Evolutionary conservation across 306 rosid species (phyloP), one percentile per base, ranked within the genome.

Genomic region (Fragaria ananassa): DNA sequence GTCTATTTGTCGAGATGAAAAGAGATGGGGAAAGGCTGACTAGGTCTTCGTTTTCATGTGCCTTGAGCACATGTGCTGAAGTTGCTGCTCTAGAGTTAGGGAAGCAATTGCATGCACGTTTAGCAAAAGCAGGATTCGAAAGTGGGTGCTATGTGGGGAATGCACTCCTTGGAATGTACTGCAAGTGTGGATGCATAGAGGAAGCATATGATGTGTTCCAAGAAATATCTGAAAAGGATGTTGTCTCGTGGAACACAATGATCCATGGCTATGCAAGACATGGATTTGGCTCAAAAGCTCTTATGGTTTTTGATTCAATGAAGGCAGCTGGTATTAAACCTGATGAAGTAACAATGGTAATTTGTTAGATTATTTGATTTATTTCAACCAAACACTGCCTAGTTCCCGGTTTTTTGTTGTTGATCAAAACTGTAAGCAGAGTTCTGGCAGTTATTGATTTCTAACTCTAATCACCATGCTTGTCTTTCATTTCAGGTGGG

Each of bases 141-240:
- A 82, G 83, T 21, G 92, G 96, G 68, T 88, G 90, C 71, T 86
- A 84, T 4, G 96, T 88, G 61, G 97, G 96, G 66, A 92, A 92
- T 87, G 96, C 97, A 74, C 96, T 92, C 83, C 91, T 92, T 68
- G 96, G 80, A 47, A 90, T 90, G 97, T 92, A 92, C 68, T 87
- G 88, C 76, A 92, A 89, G 81, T 92, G 96, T 70, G 97, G 96
- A 79, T 77, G 92, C 83, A 86, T 86, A 63, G 91, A 68, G 46
- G 97, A 90, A 78, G 96, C 93, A 47, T 79, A 87, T 85, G 84
- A 83, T 54, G 84, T 82, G 34, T 92, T 92, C 85, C 84, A 85
- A 79, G 91, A 80, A 75, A 88, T 92, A 72, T 82, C 83, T 78
- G 89, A 88, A 80, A 92, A 92, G 86, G 96, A 92, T 79, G 76